These are phyloP conservation scores for Lipomyces mesembrius DNA, from an alignment of 805 yeast genomes.

Conservation along the genomic window DNA sequence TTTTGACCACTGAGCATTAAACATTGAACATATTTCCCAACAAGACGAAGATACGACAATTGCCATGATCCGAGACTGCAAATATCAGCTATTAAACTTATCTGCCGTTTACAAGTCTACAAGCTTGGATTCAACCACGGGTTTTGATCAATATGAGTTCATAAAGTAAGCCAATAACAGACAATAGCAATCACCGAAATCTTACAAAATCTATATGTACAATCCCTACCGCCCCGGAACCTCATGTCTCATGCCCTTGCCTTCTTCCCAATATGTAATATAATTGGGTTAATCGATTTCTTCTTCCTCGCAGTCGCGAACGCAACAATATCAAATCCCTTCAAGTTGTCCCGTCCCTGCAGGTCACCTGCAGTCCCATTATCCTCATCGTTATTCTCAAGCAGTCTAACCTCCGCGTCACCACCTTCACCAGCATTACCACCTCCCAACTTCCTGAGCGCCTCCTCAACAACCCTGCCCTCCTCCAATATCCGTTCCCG, in stretches of 20 bases:
- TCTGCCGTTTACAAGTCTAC: not conserved
- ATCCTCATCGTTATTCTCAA: constrained; percentile 14
- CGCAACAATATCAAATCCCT: constrained; percentile 29
- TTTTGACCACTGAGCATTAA: no score
- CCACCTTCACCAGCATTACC: not conserved
- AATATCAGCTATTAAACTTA: no score
- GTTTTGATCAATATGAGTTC: not conserved
- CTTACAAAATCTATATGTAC: constrained; percentile 2
- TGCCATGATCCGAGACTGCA: not conserved
- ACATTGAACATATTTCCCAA: no score
- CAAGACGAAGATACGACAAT: not conserved
- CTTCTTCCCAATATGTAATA: constrained; percentile 28
- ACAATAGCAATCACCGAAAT: not conserved
- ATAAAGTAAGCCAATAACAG: not conserved
- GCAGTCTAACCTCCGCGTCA: not conserved
- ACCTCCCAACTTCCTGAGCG: constrained; percentile 63
- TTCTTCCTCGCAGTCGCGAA: constrained; percentile 19
- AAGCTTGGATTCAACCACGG: not conserved
- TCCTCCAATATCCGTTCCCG: constrained; percentile 77
- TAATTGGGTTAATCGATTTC: constrained; percentile 27
- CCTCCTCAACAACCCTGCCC: constrained; percentile 77
- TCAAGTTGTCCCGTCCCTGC: not conserved
- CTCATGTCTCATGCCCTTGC: not conserved
- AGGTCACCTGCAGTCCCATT: not conserved
- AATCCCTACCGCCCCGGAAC: not conserved